phyloP scores from a whole-genome alignment of 2,329 filamentous ascomycete genomes.

The Hymenoscyphus occultus region DNA sequence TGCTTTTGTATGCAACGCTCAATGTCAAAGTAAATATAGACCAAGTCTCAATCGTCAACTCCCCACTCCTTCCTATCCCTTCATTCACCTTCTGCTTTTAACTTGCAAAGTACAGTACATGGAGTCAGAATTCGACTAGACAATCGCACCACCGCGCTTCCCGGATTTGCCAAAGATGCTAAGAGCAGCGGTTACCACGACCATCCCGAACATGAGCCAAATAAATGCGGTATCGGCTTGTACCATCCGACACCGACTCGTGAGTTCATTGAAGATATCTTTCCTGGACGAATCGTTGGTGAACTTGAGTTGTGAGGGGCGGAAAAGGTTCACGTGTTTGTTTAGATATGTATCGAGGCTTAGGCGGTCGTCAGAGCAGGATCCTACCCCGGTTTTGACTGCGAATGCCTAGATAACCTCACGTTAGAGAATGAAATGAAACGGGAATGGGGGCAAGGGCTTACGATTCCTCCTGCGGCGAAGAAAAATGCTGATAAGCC shows the following conservation, averaged over 20 bases:
- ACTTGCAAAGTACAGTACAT: not conserved
- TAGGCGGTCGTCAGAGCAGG: constrained; percentile 20
- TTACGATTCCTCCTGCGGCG: constrained; percentile 31
- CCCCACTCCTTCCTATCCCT: not conserved
- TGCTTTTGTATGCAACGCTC: not conserved
- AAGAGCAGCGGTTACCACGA: constrained; percentile 21
- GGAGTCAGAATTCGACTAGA: constrained; percentile 20
- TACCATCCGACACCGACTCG: constrained; percentile 21
- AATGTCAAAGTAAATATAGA: not conserved
- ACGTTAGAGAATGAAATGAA: constrained; percentile 6
- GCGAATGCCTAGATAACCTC: constrained; percentile 27
- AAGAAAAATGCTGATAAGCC: constrained; percentile 29
- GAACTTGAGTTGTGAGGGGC: constrained; percentile 13
- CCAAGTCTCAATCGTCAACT: not conserved
- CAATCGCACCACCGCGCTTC: constrained; percentile 23
- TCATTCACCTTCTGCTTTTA: not conserved
- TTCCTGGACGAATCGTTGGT: not conserved
- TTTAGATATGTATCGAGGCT: constrained; percentile 1
- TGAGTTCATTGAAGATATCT: constrained; percentile 11
- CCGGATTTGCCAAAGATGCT: constrained; percentile 18
- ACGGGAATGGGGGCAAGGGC: constrained; percentile 7
- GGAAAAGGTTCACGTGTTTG: constrained; percentile 17
- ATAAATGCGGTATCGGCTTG: constrained; percentile 30
- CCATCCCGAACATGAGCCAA: constrained; percentile 27
- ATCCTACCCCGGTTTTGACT: constrained; percentile 24